Conservation (phyloP, 768 basidiomycete genomes). For the Mycena crocata region DNA sequence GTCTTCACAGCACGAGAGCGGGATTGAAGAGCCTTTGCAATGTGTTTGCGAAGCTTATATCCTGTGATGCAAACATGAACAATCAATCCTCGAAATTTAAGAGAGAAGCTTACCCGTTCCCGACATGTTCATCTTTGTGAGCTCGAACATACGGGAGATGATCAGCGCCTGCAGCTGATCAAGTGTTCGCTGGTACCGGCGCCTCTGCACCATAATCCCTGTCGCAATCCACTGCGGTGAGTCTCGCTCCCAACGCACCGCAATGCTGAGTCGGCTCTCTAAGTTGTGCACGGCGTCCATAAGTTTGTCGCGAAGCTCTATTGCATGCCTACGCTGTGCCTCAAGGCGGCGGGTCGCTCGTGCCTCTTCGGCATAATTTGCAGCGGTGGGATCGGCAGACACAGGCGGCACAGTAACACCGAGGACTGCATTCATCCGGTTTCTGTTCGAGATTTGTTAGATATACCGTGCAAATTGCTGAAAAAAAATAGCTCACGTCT, state of each 20-base stretch:
- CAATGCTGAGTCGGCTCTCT: constrained; percentile 22
- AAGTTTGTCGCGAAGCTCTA: not conserved
- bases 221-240: constrained; percentile 21
- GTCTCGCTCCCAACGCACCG: constrained; percentile 19
- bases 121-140: too few species aligned
- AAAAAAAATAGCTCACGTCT: not conserved
- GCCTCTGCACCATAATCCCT: not conserved
- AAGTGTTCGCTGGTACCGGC: constrained; percentile 25
- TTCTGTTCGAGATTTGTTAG: too few species aligned
- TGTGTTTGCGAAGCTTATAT: too few species aligned
- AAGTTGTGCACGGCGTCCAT: not conserved
- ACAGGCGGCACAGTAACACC: not conserved
- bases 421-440: not conserved
- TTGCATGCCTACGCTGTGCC: too few species aligned
- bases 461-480: not conserved
- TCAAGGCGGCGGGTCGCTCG: not conserved
- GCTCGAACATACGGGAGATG: too few species aligned
- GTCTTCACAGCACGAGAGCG: too few species aligned
- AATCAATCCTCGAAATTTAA: too few species aligned
- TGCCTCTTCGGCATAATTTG: not conserved
- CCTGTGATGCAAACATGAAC: too few species aligned
- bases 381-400: not conserved
- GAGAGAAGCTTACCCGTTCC: too few species aligned
- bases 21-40: too few species aligned
- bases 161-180: not conserved